These are phyloP conservation scores for Ganoderma sinense DNA, from an alignment of 1,284 basidiomycete genomes.

Conservation along the genomic window DNA sequence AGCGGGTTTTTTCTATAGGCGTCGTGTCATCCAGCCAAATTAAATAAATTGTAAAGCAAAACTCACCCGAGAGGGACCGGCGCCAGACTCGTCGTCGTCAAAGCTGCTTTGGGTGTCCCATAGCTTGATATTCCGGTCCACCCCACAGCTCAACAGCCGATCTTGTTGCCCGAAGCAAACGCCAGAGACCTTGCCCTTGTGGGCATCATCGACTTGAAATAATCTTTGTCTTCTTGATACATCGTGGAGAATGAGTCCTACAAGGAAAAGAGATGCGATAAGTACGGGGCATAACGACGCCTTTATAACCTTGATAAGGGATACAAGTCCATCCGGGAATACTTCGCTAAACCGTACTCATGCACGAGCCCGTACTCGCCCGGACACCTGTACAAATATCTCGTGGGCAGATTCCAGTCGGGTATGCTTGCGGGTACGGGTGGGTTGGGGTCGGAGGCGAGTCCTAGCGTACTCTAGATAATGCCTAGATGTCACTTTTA, in stretches of 20 bases:
- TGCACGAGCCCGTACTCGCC: too few species aligned
- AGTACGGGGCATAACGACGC: not conserved
- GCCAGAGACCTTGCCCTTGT: constrained; percentile 93
- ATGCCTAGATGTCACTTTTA: too few species aligned
- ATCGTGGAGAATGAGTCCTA: constrained; percentile 90
- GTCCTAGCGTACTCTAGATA: too few species aligned
- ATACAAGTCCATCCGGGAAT: too few species aligned
- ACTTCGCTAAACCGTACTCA: too few species aligned
- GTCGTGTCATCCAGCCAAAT: not conserved
- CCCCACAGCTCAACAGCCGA: constrained; percentile 88
- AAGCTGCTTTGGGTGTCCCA: constrained; percentile 66
- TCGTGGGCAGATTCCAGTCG: too few species aligned
- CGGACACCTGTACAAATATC: too few species aligned
- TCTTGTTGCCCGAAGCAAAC: constrained; percentile 76
- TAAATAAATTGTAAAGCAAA: not conserved
- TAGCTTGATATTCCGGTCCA: constrained; percentile 91
- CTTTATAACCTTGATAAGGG: too few species aligned
- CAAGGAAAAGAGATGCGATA: not conserved
- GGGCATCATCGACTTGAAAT: constrained; percentile 80
- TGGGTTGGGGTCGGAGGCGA: too few species aligned
- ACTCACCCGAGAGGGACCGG: constrained; percentile 45
- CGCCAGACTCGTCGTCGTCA: constrained; percentile 40
- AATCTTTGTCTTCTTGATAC: constrained; percentile 74
- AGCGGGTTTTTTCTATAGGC: constrained; percentile 59
- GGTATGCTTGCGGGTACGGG: too few species aligned